Percentiles rank a stretch among this genome's conserved stretches.
Evolutionary conservation across 2,329 filamentous ascomycete species (phyloP).

Genomic region (Dothideomycetes sp.): DNA sequence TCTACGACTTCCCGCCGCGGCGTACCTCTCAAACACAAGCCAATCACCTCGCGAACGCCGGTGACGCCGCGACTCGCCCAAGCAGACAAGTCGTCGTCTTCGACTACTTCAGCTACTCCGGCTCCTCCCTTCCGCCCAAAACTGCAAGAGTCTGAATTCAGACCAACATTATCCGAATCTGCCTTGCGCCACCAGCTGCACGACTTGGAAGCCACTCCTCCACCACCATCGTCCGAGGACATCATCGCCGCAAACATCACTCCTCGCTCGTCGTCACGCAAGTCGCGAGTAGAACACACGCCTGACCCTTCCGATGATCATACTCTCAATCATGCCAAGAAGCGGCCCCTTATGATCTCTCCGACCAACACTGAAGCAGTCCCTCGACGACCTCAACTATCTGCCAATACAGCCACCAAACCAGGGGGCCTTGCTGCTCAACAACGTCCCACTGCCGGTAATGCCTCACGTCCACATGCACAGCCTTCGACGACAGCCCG

Average conservation of each 20-base stretch:
- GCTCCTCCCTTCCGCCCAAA: slow-evolving; percentile 17
- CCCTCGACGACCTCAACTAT: not conserved
- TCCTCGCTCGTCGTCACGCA: slow-evolving; percentile 66
- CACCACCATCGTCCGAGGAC: slow-evolving; percentile 1
- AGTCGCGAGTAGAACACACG: slow-evolving; percentile 59
- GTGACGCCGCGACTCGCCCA: slow-evolving; percentile 48
- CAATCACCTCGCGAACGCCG: slow-evolving; percentile 46
- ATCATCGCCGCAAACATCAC: slow-evolving; percentile 57
- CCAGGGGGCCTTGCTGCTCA: slow-evolving; percentile 28
- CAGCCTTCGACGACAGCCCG: not conserved
- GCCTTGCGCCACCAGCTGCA: slow-evolving; percentile 2
- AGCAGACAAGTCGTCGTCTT: slow-evolving; percentile 18
- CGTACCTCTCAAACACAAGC: slow-evolving; percentile 22
- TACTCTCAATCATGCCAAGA: slow-evolving; percentile 41
- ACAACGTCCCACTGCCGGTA: not conserved
- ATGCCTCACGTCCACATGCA: not conserved
- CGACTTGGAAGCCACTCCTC: slow-evolving; percentile 4
- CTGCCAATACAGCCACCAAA: slow-evolving; percentile 16
- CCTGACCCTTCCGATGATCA: slow-evolving; percentile 43
- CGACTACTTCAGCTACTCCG: slow-evolving; percentile 20
- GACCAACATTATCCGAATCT: slow-evolving; percentile 18
- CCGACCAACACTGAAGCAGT: slow-evolving; percentile 18
- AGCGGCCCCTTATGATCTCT: slow-evolving; percentile 26
- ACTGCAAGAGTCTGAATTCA: slow-evolving; percentile 14
- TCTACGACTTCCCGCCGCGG: slow-evolving; percentile 36